Base-by-base conservation (phyloP, 371 early-diverging fungal genomes). In the Actinomortierella ambigua region DNA sequence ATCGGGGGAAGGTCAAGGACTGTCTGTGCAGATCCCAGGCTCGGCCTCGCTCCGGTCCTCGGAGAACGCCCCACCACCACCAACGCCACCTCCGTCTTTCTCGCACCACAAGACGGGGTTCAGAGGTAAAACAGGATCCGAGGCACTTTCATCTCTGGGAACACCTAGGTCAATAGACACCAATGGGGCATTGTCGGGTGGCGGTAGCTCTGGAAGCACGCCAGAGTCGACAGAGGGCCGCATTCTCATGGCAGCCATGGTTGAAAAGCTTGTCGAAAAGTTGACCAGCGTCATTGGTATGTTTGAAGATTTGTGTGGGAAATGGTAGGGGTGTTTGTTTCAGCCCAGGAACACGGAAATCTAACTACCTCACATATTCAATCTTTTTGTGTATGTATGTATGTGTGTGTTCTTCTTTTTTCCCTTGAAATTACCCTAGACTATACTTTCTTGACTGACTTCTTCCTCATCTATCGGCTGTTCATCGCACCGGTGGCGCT, bases 361-460 rank as follows among this genome's bases (percentile, higher is more conserved):
- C 22, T 15, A 53, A 17, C 24, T 20, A 39, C 9, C 2, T 53
- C 18, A 17, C 8, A 9, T 39, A 23, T 17, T 42, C 17, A 5
- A 60, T 47, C 20, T 53, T 18, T 40, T 56, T 24, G 13, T 57
- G 43, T 23, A 15, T 55, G 23, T 60, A 41, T n/a, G n/a, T n/a
- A n/a, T n/a, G n/a, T n/a, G n/a, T n/a, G 17, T 28, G 9, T 51
- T 50, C 46, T 54, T 42, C 42, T 43, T 15, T 53, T 40, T 29
- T 34, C 56, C 40, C 48, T 42, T 15, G 29, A 44, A 23, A 22
- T 46, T 9, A 42, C 42, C n/a, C 11, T 65, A 84, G 90, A 90
- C 55, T 90, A 90, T 63, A 81, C 83, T 1, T 84, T 88, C 50
- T 77, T 90, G 78, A 85, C 87, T 34, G 90, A 90, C 54, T 90